phyloP scores from a whole-genome alignment of 805 yeast species.

The Hanseniaspora singularis region DNA sequence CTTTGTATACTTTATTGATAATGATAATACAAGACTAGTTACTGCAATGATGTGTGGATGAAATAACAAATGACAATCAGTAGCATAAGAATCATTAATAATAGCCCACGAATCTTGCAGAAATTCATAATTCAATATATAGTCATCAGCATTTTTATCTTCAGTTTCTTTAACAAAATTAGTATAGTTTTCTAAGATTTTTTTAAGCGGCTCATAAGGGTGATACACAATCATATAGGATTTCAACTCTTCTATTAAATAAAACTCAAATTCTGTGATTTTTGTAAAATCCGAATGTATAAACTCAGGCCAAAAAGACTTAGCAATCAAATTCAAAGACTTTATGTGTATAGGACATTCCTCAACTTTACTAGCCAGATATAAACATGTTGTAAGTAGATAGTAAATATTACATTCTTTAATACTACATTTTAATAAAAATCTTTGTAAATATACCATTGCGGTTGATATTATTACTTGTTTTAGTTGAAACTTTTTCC shows the following conservation, averaged over 20 bases:
- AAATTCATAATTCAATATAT: slow-evolving; percentile 45
- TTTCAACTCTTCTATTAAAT: slow-evolving; percentile 76
- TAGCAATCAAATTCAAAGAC: slow-evolving; percentile 68
- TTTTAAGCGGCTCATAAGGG: slow-evolving; percentile 55
- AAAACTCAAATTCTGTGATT: slow-evolving; percentile 91
- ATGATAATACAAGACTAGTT: slow-evolving; percentile 67
- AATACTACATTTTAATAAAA: slow-evolving; percentile 56
- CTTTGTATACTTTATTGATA: slow-evolving; percentile 39
- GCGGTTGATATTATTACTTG: slow-evolving; percentile 84
- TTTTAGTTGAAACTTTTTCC: slow-evolving; percentile 62
- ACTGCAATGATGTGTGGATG: slow-evolving; percentile 87
- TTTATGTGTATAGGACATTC: slow-evolving; percentile 92
- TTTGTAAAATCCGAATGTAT: slow-evolving; percentile 84
- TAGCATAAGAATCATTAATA: slow-evolving; percentile 77
- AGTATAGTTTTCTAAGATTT: slow-evolving; percentile 35
- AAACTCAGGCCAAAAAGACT: slow-evolving; percentile 88
- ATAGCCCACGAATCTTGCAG: slow-evolving; percentile 80
- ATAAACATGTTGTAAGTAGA: slow-evolving; percentile 71
- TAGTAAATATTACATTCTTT: slow-evolving; percentile 75
- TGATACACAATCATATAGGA: slow-evolving; percentile 61
- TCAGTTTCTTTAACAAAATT: slow-evolving; percentile 15
- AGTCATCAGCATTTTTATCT: background rate
- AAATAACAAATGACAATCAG: slow-evolving; percentile 68
- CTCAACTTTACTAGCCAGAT: slow-evolving; percentile 85
- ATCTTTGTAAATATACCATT: slow-evolving; percentile 71